Conservation (phyloP, 345 rosid species). For the Cardiospermum halicacabum region DNA sequence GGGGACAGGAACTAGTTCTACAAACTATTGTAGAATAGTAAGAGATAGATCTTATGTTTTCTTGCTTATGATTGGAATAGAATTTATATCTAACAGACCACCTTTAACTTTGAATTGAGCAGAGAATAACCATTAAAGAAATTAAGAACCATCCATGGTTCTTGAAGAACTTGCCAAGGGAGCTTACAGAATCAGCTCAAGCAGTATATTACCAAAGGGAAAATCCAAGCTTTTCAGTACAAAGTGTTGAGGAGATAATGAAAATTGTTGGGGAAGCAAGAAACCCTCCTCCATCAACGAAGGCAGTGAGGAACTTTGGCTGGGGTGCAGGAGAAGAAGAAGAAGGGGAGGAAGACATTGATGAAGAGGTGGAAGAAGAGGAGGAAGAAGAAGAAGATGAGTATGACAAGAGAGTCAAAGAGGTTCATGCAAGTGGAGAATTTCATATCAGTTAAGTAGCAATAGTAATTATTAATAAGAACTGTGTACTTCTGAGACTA, state of each 20-base stretch:
- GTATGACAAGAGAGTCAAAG: constrained; percentile 84
- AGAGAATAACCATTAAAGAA: constrained; percentile 82
- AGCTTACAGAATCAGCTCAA: constrained; percentile 75
- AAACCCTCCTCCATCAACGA: constrained; percentile 53
- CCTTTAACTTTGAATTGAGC: not conserved
- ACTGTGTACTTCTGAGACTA: not conserved
- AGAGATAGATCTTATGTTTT: not conserved
- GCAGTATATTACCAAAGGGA: constrained; percentile 71
- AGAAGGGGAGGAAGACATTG: constrained; percentile 56
- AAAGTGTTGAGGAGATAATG: constrained; percentile 84
- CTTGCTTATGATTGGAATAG: not conserved
- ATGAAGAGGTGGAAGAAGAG: constrained; percentile 53
- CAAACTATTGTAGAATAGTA: not conserved
- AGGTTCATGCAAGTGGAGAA: constrained; percentile 84
- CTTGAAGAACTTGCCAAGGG: constrained; percentile 87
- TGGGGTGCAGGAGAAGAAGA: constrained; percentile 67
- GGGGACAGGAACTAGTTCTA: not conserved
- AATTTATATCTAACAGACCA: not conserved
- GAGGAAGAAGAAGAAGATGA: constrained; percentile 68
- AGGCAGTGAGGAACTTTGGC: constrained; percentile 52
- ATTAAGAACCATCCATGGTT: constrained; percentile 92
- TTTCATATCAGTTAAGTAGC: constrained; percentile 37
- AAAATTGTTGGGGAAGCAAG: constrained; percentile 89
- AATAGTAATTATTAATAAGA: constrained; percentile 7
- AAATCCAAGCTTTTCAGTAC: constrained; percentile 64